Evolutionary conservation across 768 basidiomycete species (phyloP), one percentile per base, ranked within the genome.

Genomic region (Lactarius deliciosus): DNA sequence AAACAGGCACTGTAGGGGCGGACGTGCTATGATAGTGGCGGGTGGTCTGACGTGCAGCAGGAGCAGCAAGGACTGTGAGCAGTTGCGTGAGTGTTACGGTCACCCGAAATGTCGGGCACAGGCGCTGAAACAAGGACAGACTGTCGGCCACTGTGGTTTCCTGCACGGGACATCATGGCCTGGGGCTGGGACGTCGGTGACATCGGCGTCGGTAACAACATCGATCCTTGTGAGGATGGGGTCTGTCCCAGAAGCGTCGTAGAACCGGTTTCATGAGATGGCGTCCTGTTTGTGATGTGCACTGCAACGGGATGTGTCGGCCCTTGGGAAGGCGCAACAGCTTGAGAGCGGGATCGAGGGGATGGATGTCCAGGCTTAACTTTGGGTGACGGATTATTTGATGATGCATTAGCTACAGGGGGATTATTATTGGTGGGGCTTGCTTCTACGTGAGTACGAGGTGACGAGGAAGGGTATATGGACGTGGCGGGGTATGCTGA

Each of bases 181-280:
- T 69, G 70, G 10, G 56, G 36, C n/a, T 70, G 70, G 30, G 45
- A 54, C 15, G 55, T 20, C 30, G 70, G 68, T 30, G 70, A 69
- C 45, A 43, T 63, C 1, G 59, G 56, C 22, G 41, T 22, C 22
- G 61, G 66, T 43, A 70, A 34, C 34, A 63, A 57, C 38, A 38
- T 43, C 28, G 70, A 69, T 7, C 63, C 68, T 43, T 70, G 70
- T 25, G 70, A 70, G 40, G 70, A 70, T 32, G 70, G 63, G 0
- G 70, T 69, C 20, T 69, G 68, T 6, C 70, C 70, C 28, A 71
- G 28, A 45, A 71, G 64, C 10, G 68, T 71, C n/a, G 70, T 71
- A 16, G 70, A 71, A 25, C 70, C 70, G 2, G 70, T 71, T 32
- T 69, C 70, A 32, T 71, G 63, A 47, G 70, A 71, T 9, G 68